Evolutionary conservation across 495 filamentous ascomycete species (phyloP).

Genomic region (Penicillium pulvis): DNA sequence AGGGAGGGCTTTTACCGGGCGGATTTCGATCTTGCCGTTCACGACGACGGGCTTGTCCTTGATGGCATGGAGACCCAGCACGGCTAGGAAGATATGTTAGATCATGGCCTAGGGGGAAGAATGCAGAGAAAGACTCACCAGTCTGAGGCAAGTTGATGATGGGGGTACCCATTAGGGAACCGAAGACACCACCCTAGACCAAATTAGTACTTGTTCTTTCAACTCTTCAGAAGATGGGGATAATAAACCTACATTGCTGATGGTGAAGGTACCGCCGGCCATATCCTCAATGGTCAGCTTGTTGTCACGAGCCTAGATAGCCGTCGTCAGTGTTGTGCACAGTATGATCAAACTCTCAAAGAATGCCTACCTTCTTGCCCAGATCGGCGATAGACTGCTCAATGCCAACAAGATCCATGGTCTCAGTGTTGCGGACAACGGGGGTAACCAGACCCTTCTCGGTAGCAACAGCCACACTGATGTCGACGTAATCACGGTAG

Average conservation of each 20-base stretch:
- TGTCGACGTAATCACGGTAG: slow-evolving; percentile 96
- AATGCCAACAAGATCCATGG: slow-evolving; percentile 82
- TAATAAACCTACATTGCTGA: slow-evolving; percentile 75
- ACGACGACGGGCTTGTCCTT: slow-evolving; percentile 90
- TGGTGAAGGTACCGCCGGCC: slow-evolving; percentile 98
- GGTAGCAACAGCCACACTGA: slow-evolving; percentile 95
- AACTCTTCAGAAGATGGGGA: neutral
- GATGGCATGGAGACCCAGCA: slow-evolving; percentile 95
- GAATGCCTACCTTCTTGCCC: slow-evolving; percentile 76
- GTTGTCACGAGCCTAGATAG: slow-evolving; percentile 76
- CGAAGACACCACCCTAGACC: slow-evolving; percentile 66
- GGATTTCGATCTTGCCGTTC: slow-evolving; percentile 89
- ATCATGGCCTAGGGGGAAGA: neutral
- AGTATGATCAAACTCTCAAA: neutral
- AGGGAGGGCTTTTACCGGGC: slow-evolving; percentile 62
- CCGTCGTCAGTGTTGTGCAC: slow-evolving; percentile 1
- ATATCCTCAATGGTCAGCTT: slow-evolving; percentile 99
- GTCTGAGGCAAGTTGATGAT: slow-evolving; percentile 98
- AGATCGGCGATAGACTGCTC: slow-evolving; percentile 91
- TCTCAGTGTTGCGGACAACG: slow-evolving; percentile 91
- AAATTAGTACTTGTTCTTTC: slow-evolving; percentile 22
- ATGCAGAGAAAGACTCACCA: slow-evolving; percentile 36
- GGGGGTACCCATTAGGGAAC: slow-evolving; percentile 93
- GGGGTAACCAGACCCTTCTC: slow-evolving; percentile 97
- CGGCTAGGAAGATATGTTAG: slow-evolving; percentile 54